Percentiles rank a stretch among this genome's conserved stretches.
Conservation (phyloP, 768 basidiomycete species). For the Coprinopsis marcescibilis region DNA sequence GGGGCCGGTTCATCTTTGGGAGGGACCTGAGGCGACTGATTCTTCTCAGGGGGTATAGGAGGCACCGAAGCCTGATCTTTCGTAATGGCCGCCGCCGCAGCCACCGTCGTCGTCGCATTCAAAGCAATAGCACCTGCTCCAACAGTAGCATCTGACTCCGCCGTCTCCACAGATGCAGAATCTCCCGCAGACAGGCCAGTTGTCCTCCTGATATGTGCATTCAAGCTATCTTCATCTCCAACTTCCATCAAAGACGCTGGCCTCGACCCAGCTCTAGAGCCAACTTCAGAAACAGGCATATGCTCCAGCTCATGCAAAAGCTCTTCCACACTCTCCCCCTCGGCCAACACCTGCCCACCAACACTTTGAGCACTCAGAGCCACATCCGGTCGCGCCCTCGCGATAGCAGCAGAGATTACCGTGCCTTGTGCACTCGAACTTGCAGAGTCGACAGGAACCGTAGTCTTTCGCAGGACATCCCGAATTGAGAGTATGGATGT, state of each 20-base stretch:
- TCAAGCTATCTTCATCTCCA: constrained; percentile 7
- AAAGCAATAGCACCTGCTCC: constrained; percentile 16
- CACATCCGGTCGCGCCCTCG: constrained; percentile 53
- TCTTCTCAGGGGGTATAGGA: constrained; percentile 1
- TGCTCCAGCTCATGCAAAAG: constrained; percentile 32
- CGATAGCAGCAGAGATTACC: constrained; percentile 7
- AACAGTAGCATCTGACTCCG: constrained; percentile 31
- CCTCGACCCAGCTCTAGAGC: constrained; percentile 19
- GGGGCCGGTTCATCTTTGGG: constrained; percentile 16
- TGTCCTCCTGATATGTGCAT: constrained; percentile 27
- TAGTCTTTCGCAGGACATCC: constrained; percentile 56
- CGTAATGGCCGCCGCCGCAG: background rate
- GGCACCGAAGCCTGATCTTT: background rate
- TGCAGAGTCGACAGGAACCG: constrained; percentile 28
- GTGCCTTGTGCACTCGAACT: constrained; percentile 3
- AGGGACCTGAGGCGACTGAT: constrained; percentile 21
- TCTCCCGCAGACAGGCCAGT: background rate
- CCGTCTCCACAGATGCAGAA: background rate
- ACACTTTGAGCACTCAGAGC: constrained; percentile 45
- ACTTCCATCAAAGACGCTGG: constrained; percentile 21
- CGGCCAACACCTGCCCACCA: constrained; percentile 37
- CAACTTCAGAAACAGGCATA: too few species aligned
- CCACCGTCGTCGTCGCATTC: background rate
- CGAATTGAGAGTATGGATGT: constrained; percentile 52
- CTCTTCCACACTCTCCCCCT: constrained; percentile 34